phyloP scores from a whole-genome alignment of 805 yeast genomes.

The Priceomyces melissophilus region DNA sequence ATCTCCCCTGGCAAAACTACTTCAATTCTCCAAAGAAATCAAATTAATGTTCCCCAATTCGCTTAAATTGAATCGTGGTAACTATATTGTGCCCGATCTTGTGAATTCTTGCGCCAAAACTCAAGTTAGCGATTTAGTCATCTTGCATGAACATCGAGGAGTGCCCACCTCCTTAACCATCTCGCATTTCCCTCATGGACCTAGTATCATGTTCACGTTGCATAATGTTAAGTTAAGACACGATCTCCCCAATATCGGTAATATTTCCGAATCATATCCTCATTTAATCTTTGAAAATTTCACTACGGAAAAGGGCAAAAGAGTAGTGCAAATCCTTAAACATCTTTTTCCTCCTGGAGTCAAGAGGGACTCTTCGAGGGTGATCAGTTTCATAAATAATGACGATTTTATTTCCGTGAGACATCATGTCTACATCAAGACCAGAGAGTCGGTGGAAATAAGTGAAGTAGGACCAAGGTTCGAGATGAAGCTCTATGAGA shows the following conservation, averaged over 20 bases:
- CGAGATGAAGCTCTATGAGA: constrained; percentile 90
- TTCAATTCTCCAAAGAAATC: constrained; percentile 92
- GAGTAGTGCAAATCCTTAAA: constrained; percentile 77
- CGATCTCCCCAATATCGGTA: constrained; percentile 82
- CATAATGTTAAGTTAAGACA: constrained; percentile 95
- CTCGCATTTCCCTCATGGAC: constrained; percentile 97
- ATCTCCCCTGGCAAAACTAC: constrained; percentile 78
- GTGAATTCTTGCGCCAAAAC: constrained; percentile 80
- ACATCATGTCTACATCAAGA: constrained; percentile 90
- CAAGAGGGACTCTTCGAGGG: constrained; percentile 82
- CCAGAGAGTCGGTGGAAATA: constrained; percentile 83
- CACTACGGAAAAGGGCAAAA: constrained; percentile 71
- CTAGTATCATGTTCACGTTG: constrained; percentile 88
- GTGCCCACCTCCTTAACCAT: constrained; percentile 91
- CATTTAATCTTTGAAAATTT: constrained; percentile 92
- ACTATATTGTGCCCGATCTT: constrained; percentile 76
- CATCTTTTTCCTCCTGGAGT: constrained; percentile 97
- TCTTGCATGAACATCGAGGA: constrained; percentile 96
- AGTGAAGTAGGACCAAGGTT: constrained; percentile 99
- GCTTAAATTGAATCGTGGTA: constrained; percentile 89
- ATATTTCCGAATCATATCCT: constrained; percentile 88
- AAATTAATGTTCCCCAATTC: constrained; percentile 87
- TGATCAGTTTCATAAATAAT: constrained; percentile 85
- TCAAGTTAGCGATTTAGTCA: constrained; percentile 77
- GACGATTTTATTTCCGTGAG: constrained; percentile 93